Evolutionary conservation across 495 filamentous ascomycete genomes (phyloP).

Genomic region (Staphylotrichum longicolle): DNA sequence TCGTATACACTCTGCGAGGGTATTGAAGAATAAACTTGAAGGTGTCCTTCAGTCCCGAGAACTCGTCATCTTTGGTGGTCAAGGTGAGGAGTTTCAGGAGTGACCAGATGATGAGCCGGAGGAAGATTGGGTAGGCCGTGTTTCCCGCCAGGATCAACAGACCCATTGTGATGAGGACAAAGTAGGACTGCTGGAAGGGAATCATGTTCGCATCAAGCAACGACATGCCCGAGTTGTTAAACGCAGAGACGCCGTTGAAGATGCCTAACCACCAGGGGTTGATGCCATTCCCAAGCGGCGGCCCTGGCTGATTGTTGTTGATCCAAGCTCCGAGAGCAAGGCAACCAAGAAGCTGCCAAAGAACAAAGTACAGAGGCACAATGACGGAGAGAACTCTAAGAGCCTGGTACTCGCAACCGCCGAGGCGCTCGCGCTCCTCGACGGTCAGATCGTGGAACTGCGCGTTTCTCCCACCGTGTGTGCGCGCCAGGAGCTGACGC

Average conservation of each 20-base stretch:
- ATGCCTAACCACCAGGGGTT: slow-evolving; percentile 63
- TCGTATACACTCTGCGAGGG: slow-evolving; percentile 76
- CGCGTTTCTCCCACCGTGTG: slow-evolving; percentile 62
- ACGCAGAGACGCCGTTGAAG: slow-evolving; percentile 74
- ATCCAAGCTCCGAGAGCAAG: slow-evolving; percentile 73
- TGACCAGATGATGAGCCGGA: slow-evolving; percentile 75
- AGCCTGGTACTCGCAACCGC: slow-evolving; percentile 77
- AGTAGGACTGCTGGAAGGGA: slow-evolving; percentile 62
- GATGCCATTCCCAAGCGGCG: slow-evolving; percentile 63
- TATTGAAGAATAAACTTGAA: slow-evolving; percentile 76
- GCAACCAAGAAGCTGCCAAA: slow-evolving; percentile 69
- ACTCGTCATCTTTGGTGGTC: slow-evolving; percentile 31
- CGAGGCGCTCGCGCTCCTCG: slow-evolving; percentile 68
- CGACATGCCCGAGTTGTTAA: slow-evolving; percentile 87
- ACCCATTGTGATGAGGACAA: slow-evolving; percentile 73
- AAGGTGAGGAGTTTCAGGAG: slow-evolving; percentile 42
- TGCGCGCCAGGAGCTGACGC: slow-evolving; percentile 30
- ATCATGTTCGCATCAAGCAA: slow-evolving; percentile 81
- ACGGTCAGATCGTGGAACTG: slow-evolving; percentile 67
- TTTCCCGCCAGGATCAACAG: slow-evolving; percentile 82
- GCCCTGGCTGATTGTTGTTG: slow-evolving; percentile 54
- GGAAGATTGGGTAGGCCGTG: slow-evolving; percentile 72
- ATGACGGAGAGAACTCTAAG: slow-evolving; percentile 65
- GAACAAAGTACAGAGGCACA: slow-evolving; percentile 72
- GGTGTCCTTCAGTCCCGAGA: slow-evolving; percentile 52